Evolutionary conservation across 169 alveolate species (phyloP).

Genomic region (Babesia ovis): DNA sequence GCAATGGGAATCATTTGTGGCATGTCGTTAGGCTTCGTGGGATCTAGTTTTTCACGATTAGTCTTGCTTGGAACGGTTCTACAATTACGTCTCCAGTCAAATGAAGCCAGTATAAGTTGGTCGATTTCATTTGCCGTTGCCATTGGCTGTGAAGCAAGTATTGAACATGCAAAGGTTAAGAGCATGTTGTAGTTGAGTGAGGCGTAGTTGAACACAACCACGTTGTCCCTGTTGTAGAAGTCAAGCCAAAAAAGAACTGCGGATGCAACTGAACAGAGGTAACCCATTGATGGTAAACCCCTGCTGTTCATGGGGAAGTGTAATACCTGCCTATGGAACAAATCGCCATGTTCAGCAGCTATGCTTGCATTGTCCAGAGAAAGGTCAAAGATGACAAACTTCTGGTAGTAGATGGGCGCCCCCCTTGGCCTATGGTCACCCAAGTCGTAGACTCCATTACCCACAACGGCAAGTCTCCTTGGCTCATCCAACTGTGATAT

Average conservation of each 20-base stretch:
- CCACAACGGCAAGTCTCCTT: conserved; percentile 44
- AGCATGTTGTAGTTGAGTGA: conserved; percentile 52
- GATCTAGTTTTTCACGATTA: not conserved
- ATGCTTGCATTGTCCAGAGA: conserved; percentile 61
- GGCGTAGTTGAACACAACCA: conserved; percentile 70
- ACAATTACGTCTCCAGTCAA: conserved; percentile 60
- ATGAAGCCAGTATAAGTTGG: conserved; percentile 29
- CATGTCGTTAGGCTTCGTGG: not conserved
- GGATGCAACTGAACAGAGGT: conserved; percentile 66
- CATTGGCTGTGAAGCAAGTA: conserved; percentile 21
- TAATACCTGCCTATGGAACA: conserved; percentile 72
- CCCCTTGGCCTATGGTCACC: conserved; percentile 69
- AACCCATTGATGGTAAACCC: conserved; percentile 72
- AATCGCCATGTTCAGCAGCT: conserved; percentile 64
- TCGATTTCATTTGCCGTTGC: conserved; percentile 39
- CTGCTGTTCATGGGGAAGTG: conserved; percentile 69
- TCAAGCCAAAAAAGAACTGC: conserved; percentile 75
- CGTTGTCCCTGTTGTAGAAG: conserved; percentile 69
- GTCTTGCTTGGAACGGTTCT: not conserved
- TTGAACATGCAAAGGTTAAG: conserved; percentile 47
- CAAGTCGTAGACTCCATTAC: conserved; percentile 69
- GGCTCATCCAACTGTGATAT: conserved; percentile 23
- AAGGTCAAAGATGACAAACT: conserved; percentile 72
- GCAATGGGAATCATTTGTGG: conserved; percentile 59
- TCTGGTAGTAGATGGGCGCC: conserved; percentile 69